phyloP scores from a whole-genome alignment of 805 yeast genomes.

The Sugiyamaella boreocaroliniensis region DNA sequence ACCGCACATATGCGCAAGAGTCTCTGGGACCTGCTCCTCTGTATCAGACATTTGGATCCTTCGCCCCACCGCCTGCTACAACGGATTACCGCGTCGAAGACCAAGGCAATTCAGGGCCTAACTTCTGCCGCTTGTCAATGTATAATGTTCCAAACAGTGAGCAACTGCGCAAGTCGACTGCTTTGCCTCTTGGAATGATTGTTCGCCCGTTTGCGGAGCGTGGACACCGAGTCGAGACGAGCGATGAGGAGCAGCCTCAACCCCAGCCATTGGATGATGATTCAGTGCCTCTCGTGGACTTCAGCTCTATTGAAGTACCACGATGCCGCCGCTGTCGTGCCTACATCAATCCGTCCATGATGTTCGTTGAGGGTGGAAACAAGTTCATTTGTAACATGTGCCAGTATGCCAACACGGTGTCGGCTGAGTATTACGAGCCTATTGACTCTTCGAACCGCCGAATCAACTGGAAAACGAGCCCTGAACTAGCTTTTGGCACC shows the following conservation, averaged over 20 bases:
- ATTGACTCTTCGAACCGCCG: constrained; percentile 57
- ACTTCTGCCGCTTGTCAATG: constrained; percentile 70
- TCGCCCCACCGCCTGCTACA: constrained; percentile 78
- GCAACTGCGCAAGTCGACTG: constrained; percentile 57
- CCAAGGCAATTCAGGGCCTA: constrained; percentile 80
- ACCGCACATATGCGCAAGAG: constrained; percentile 28
- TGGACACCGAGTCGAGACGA: background rate
- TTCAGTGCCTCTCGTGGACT: constrained; percentile 60
- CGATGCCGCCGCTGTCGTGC: constrained; percentile 91
- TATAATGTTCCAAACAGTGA: constrained; percentile 76
- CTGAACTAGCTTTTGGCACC: constrained; percentile 76
- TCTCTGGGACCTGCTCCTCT: constrained; percentile 34
- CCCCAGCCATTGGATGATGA: constrained; percentile 12
- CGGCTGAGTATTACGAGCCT: constrained; percentile 59
- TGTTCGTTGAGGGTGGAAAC: constrained; percentile 51
- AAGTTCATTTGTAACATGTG: constrained; percentile 81
- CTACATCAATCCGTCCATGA: constrained; percentile 80
- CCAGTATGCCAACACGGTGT: constrained; percentile 62
- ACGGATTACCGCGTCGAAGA: constrained; percentile 63
- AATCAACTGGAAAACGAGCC: constrained; percentile 54
- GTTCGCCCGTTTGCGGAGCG: constrained; percentile 76
- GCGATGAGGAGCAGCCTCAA: constrained; percentile 26
- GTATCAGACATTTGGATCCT: constrained; percentile 68
- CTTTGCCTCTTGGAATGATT: constrained; percentile 74
- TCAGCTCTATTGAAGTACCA: constrained; percentile 60